A percentile compares a stretch with the other conserved stretches of the same genome.
Conservation (phyloP, 1,284 basidiomycete genomes). For the Leccinum pachyderme region DNA sequence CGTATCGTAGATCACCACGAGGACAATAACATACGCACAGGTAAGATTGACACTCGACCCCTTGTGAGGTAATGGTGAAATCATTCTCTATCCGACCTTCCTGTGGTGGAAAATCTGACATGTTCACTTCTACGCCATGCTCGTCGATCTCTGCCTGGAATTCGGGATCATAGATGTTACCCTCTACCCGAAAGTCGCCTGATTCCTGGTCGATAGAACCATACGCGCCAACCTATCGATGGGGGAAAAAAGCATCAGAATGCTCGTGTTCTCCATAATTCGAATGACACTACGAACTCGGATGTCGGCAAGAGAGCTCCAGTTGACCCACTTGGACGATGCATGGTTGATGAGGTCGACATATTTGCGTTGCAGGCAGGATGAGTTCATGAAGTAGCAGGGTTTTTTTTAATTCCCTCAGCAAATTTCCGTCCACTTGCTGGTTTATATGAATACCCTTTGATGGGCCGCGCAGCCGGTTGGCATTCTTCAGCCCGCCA, state of each 20-base stretch:
- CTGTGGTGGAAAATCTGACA: slow-evolving; percentile 17
- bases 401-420: background rate
- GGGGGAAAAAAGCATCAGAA: too few relatives aligned
- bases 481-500: background rate
- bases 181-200: slow-evolving; percentile 21
- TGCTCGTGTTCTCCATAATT: background rate
- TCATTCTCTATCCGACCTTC: slow-evolving; percentile 19
- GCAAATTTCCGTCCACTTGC: background rate
- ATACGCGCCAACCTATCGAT: slow-evolving; percentile 26
- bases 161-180: slow-evolving; percentile 27
- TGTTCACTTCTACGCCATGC: slow-evolving; percentile 9
- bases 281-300: slow-evolving; percentile 12
- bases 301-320: slow-evolving; percentile 21
- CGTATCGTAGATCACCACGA: background rate
- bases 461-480: background rate
- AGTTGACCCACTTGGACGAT: slow-evolving; percentile 29
- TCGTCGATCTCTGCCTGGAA: slow-evolving; percentile 22
- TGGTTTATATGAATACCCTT: background rate
- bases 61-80: slow-evolving; percentile 18
- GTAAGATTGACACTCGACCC: background rate
- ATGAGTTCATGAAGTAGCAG: background rate
- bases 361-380: slow-evolving; percentile 23
- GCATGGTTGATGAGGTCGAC: slow-evolving; percentile 22
- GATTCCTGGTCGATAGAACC: slow-evolving; percentile 23
- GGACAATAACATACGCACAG: background rate